Conservation (phyloP, 2,329 filamentous ascomycete species). For the Colletotrichum destructivum region DNA sequence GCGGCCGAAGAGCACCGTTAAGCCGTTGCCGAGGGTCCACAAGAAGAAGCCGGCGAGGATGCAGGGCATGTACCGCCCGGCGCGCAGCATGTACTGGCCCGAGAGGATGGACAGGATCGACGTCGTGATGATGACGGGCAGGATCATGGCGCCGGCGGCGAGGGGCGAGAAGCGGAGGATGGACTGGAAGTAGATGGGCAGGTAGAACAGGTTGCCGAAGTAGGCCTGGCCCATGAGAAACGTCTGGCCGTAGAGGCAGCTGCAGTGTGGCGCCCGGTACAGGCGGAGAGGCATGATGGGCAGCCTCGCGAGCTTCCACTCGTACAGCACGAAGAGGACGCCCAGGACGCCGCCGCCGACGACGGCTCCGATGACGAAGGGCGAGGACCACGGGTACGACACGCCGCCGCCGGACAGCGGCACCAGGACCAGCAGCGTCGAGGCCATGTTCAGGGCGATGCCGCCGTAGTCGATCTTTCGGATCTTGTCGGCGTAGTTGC, state of each 20-base stretch:
- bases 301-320: conserved; percentile 48
- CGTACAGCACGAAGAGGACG: conserved; percentile 47
- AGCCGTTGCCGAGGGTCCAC: conserved; percentile 54
- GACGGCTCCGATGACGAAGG: conserved; percentile 47
- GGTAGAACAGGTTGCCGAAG: conserved; percentile 51
- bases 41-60: conserved; percentile 52
- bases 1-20: conserved; percentile 48
- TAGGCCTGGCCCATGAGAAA: conserved; percentile 50
- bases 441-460: conserved; percentile 48
- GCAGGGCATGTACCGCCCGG: conserved; percentile 49
- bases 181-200: conserved; percentile 53
- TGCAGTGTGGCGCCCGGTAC: conserved; percentile 45
- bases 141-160: conserved; percentile 49
- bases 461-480: conserved; percentile 50
- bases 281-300: conserved; percentile 50
- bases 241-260: conserved; percentile 44
- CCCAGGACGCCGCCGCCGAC: conserved; percentile 43
- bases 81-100: conserved; percentile 51
- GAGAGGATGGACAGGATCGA: conserved; percentile 49
- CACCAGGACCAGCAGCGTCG: conserved; percentile 47
- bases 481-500: conserved; percentile 47
- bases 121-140: conserved; percentile 49
- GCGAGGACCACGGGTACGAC: conserved; percentile 47
- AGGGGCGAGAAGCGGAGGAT: conserved; percentile 48
- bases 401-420: conserved; percentile 49